Base-by-base conservation (phyloP, 2,329 filamentous ascomycete species). In the Scytalidium sp. region DNA sequence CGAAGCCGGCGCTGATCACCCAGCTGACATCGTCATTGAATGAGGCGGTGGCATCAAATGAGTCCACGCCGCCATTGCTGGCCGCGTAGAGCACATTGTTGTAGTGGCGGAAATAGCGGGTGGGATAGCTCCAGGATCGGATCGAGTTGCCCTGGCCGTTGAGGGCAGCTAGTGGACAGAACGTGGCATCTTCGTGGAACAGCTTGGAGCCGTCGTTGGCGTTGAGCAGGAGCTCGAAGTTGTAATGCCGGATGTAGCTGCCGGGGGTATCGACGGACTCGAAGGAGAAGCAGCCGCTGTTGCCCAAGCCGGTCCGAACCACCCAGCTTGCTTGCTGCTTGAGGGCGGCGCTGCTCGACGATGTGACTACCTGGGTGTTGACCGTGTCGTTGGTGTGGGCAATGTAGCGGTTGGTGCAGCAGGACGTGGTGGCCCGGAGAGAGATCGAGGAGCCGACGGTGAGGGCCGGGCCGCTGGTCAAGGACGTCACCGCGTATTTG, bases 161-260 rank as follows among this genome's bases (percentile, higher is more conserved):
- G 19, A 85, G 65, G 0, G 75, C 76, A 1, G 71, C 50, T 61
- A 77, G 71, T 0, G 79, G 70, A 60, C 83, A 85, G 65, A 85
- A 85, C 0, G 83, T 85, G 7, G 82, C 80, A 43, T 85, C 82
- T 56, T 85, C 81, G 3, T 66, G 32, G 65, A 85, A 83, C 46
- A 69, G 65, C 69, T 84, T 82, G 49, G 69, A 70, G 47, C 74
- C 73, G 53, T 85, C 82, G 54, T 75, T 74, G 50, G 74, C 70
- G 40, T 69, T 64, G 42, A 85, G 55, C 27, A 63, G 43, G 1
- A 85, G 75, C 22, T 19, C 70, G 46, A 82, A 85, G 64, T 76
- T 60, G 53, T 63, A 70, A 67, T 85, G 81, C 0, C 81, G 71
- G 3, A 85, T 69, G 60, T 72, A 86, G 66, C 75, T 80, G 3